phyloP scores from a whole-genome alignment of 129 eudicot genomes.

The Lactuca sativa region DNA sequence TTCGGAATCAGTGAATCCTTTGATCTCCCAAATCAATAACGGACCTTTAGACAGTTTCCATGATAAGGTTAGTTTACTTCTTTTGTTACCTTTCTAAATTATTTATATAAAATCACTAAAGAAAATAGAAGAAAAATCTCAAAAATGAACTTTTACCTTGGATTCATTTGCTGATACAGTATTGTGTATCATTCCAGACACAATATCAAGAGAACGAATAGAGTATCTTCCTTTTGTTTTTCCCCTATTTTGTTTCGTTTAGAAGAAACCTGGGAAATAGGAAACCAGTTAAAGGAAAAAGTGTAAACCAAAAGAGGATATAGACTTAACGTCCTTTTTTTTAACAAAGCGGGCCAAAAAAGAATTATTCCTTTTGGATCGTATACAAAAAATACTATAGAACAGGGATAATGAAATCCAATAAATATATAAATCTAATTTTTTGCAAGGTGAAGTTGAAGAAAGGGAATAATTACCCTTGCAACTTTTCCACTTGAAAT shows the following conservation, averaged over 20 bases:
- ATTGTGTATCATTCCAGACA: conserved; percentile 70
- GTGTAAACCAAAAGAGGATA: too few relatives aligned
- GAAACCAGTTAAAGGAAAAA: conserved; percentile 21
- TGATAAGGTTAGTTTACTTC: conserved; percentile 56
- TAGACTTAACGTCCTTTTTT: too few relatives aligned
- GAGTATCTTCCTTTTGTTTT: conserved; percentile 52
- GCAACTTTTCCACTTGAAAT: conserved; percentile 87
- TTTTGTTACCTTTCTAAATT: too few relatives aligned
- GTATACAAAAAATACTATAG: too few relatives aligned
- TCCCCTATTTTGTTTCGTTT: conserved; percentile 62
- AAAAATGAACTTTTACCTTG: conserved; percentile 48
- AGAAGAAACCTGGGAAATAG: conserved; percentile 53
- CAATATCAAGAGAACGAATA: conserved; percentile 74
- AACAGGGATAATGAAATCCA: too few relatives aligned
- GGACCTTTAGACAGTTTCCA: conserved; percentile 65
- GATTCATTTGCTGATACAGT: conserved; percentile 67
- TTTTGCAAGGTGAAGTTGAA: background rate
- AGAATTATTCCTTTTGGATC: too few relatives aligned
- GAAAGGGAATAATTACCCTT: conserved; percentile 44
- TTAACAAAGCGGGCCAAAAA: too few relatives aligned
- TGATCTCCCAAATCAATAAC: conserved; percentile 64
- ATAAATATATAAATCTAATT: background rate
- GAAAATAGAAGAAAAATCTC: background rate
- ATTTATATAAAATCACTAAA: too few relatives aligned
- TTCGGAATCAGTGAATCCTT: conserved; percentile 46